phyloP scores from a whole-genome alignment of 75 land plant species.

The Larix kaempferi region DNA sequence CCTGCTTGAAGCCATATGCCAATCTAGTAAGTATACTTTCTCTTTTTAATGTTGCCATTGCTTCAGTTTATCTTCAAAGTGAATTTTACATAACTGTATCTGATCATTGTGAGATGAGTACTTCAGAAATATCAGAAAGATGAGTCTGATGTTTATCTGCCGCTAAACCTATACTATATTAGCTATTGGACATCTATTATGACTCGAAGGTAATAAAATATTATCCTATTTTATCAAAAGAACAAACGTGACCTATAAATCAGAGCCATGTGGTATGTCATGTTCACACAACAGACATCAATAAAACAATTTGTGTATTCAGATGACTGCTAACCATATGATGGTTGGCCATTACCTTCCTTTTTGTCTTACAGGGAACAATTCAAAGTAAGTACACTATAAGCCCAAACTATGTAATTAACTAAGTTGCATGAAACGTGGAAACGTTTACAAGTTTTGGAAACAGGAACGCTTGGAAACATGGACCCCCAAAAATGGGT shows the following conservation, averaged over 20 bases:
- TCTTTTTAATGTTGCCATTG: not conserved
- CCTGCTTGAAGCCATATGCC: conserved; percentile 81
- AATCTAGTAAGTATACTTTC: conserved; percentile 51
- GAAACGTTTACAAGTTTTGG: no score
- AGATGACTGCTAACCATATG: not conserved
- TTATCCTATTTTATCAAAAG: not conserved
- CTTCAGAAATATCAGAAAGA: not conserved
- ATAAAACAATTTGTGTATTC: not conserved
- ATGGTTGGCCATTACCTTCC: not conserved
- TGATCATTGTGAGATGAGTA: not conserved
- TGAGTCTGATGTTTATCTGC: not conserved
- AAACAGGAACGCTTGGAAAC: no score
- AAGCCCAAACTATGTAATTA: no score
- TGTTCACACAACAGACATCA: no score
- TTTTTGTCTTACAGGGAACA: not conserved
- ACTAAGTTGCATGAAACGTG: no score
- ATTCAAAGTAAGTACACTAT: no score
- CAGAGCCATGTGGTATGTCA: not conserved
- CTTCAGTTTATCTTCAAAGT: not conserved
- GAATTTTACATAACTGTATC: not conserved
- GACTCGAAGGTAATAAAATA: not conserved
- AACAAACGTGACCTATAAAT: not conserved
- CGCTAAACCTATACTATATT: not conserved
- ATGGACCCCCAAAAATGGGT: no score
- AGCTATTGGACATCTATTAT: not conserved